phyloP scores from a whole-genome alignment of 2,329 filamentous ascomycete species.

The Neonectria hederae region DNA sequence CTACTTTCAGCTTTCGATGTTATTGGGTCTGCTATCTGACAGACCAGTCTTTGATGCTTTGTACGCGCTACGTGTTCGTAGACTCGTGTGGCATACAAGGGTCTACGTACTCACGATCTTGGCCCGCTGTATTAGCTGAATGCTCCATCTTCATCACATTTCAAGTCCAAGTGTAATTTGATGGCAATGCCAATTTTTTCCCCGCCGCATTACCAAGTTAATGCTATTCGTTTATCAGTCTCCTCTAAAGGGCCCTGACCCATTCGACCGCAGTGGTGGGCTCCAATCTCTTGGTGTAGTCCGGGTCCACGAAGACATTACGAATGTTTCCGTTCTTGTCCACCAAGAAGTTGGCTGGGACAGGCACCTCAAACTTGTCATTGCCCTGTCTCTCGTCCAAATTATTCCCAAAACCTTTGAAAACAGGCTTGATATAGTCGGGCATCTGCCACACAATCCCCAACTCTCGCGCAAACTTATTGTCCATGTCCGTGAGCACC shows the following conservation, averaged over 20 bases:
- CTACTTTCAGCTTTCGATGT: no score
- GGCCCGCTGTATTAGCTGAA: no score
- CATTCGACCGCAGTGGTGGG: slow-evolving; percentile 47
- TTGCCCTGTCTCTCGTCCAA: slow-evolving; percentile 49
- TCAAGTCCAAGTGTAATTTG: no score
- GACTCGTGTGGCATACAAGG: no score
- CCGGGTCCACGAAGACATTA: slow-evolving; percentile 49
- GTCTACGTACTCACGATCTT: no score
- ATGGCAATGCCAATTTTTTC: no score
- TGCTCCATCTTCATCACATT: no score
- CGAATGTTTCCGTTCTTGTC: slow-evolving; percentile 47
- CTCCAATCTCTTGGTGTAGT: slow-evolving; percentile 51
- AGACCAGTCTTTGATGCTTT: no score
- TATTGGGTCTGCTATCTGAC: no score
- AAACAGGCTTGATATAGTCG: slow-evolving; percentile 40
- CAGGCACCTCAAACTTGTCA: slow-evolving; percentile 49
- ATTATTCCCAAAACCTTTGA: slow-evolving; percentile 44
- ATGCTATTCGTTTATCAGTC: background rate
- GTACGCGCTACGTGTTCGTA: no score
- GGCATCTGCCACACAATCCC: slow-evolving; percentile 49
- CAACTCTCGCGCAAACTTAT: slow-evolving; percentile 48
- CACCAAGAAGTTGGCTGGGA: slow-evolving; percentile 52
- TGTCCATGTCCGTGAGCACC: slow-evolving; percentile 52
- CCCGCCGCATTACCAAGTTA: no score
- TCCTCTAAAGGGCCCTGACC: slow-evolving; percentile 20